Evolutionary conservation across 2,329 filamentous ascomycete species (phyloP).

Genomic region (Amylocarpus encephaloides): DNA sequence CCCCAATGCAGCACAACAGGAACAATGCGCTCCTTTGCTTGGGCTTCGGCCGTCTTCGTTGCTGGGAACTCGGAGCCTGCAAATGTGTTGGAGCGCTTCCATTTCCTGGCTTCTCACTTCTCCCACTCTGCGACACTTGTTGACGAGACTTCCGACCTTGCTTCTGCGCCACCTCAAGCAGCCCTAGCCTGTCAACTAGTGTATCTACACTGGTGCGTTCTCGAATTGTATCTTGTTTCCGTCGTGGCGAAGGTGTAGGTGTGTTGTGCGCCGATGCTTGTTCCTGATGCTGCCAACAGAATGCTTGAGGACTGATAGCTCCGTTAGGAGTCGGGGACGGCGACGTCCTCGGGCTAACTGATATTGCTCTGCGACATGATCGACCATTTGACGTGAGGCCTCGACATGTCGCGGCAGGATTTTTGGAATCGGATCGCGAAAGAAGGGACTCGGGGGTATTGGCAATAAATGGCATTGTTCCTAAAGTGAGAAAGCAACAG

Average conservation of each 20-base stretch:
- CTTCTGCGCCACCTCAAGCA: constrained; percentile 54
- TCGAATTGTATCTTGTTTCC: constrained; percentile 45
- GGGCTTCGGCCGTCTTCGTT: neutral
- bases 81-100: neutral
- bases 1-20: constrained; percentile 28
- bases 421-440: constrained; percentile 74
- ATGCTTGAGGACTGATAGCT: constrained; percentile 36
- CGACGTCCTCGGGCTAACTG: constrained; percentile 34
- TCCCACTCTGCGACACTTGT: constrained; percentile 16
- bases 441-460: constrained; percentile 78
- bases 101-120: constrained; percentile 10
- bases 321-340: constrained; percentile 24
- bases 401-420: constrained; percentile 77
- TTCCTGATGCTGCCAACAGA: constrained; percentile 94
- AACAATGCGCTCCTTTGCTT: constrained; percentile 21
- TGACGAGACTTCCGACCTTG: constrained; percentile 22
- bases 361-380: constrained; percentile 70
- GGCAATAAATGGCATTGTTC: constrained; percentile 56
- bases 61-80: neutral
- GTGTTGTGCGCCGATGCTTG: constrained; percentile 49
- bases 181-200: constrained; percentile 69
- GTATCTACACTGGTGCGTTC: constrained; percentile 79
- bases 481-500: constrained; percentile 8
- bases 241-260: constrained; percentile 28
- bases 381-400: constrained; percentile 79